Evolutionary conservation across 441 rosid species (phyloP), one percentile per base, ranked within the genome.

Genomic region (Metrosideros polymorpha): DNA sequence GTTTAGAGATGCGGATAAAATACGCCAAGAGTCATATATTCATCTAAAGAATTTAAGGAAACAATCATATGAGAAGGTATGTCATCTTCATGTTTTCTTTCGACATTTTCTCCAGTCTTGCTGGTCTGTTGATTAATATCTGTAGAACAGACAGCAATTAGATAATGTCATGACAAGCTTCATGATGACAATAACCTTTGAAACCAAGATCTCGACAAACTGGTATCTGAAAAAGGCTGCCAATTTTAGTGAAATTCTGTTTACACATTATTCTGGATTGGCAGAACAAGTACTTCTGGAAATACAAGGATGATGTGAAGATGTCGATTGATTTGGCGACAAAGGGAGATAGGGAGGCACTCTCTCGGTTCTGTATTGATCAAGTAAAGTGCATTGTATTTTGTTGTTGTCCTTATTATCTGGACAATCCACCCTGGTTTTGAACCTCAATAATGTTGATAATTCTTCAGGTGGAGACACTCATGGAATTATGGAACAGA

Each of bases 401-500:
- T 30, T 55, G 77, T 57, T 55, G 29, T 66, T 87, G 27, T 57
- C n/a, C 17, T 71, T 83, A 83, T 50, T 39, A 57, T 63, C 57
- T 66, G 52, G 61, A 55, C 42, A n/a, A 10, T 85, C 14, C 47
- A 30, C 43, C 32, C 42, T 25, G 8, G 79, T 55, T 43, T 42
- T 19, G 71, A 50, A 51, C 85, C 83, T 87, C 86, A 51, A 50
- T 89, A 93, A 56, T 88, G 56, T 82, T 76, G 59, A 53, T 53
- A 79, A 51, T 87, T 83, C 53, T 90, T 84, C 88, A 97, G 99
- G 95, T 92, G 92, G 98, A 95, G 91, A 90, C 59, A 17, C 85
- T 94, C 87, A 93, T 97, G 97, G 91, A 93, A 84, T 75, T 89
- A 86, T 95, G 97, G 98, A 94, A 94, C 89, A 90, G 85, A 66